These are phyloP conservation scores for Xylariaceae sp. DNA, from an alignment of 2,329 filamentous ascomycete genomes.

Conservation along the genomic window DNA sequence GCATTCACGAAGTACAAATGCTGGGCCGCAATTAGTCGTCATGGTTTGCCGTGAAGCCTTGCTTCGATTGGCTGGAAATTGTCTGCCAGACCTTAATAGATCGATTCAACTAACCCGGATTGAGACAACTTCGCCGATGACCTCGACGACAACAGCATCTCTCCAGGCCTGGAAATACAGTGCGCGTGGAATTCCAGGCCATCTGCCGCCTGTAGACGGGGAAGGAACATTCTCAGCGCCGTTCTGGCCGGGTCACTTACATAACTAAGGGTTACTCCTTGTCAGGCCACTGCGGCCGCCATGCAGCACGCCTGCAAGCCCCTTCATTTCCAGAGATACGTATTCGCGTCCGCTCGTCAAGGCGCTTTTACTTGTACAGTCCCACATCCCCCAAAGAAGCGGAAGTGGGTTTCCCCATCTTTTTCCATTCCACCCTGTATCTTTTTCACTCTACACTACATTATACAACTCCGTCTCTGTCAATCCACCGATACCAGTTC, in stretches of 20 bases:
- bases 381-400: slow-evolving; percentile 1
- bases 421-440: slow-evolving; percentile 8
- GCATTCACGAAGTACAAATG: too few relatives aligned
- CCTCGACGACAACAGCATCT: background rate
- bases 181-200: background rate
- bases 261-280: too few relatives aligned
- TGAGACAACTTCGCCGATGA: background rate
- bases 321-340: slow-evolving; percentile 18
- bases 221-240: slow-evolving; percentile 1
- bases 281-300: slow-evolving; percentile 5
- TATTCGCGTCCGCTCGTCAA: background rate
- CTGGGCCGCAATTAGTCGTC: slow-evolving; percentile 7
- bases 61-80: slow-evolving; percentile 8
- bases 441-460: slow-evolving; percentile 10
- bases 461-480: slow-evolving; percentile 10
- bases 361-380: background rate
- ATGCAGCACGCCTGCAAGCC: slow-evolving; percentile 13
- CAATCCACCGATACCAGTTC: background rate
- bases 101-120: background rate
- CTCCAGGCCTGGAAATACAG: background rate
- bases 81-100: slow-evolving; percentile 2
- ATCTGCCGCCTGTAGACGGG: too few relatives aligned
- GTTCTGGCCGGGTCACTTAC: background rate
- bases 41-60: slow-evolving; percentile 12
- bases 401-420: slow-evolving; percentile 18